Base-by-base conservation (phyloP, 176 grass and related monocot species). In the Echinochloa phyllopogon region DNA sequence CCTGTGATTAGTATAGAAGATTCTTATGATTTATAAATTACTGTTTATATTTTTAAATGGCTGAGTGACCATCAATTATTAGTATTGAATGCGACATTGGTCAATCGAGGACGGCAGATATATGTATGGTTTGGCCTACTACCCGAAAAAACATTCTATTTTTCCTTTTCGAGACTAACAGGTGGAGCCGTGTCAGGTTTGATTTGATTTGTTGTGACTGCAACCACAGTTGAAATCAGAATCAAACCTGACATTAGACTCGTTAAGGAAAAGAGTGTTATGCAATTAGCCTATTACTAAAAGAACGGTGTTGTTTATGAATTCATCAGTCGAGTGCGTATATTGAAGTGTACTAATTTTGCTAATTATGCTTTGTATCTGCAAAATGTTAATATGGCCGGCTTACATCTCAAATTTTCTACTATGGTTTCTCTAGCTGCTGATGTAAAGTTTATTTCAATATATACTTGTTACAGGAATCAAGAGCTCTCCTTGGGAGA, bases 401-500 rank as follows among this genome's bases (percentile, higher is more conserved):
- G 25, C 9, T 67, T 65, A 27, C 15, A 17, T 43, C 44, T 29
- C 45, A 57, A 15, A 65, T 29, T 77, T 58, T 20, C 0, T 6
- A 59, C 3, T 60, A 13, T 69, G 23, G 13, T 65, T 25, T 90
- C 25, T 18, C 25, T 53, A 8, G 15, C 65, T 72, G 21, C 10
- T 62, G 14, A 76, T 7, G 48, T 5, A 0, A 12, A 76, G 29
- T 55, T 81, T 42, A 21, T 81, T 23, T 36, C 25, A 76, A 70
- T 65, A 21, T 16, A 10, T 49, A 47, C 56, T 40, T 0, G 41
- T 77, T 37, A 21, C 15, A 98, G 96, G 96, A 98, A 94, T 86
- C 96, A 10, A 93, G 93, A 82, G 96, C 91, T 71, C 89, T 98
- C 14, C 83, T 98, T 14, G 93, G 96, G 44, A 90, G 96, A 39